These are phyloP conservation scores for Candida pseudoviswanathii DNA, from an alignment of 1,139 yeast genomes.

Conservation along the genomic window DNA sequence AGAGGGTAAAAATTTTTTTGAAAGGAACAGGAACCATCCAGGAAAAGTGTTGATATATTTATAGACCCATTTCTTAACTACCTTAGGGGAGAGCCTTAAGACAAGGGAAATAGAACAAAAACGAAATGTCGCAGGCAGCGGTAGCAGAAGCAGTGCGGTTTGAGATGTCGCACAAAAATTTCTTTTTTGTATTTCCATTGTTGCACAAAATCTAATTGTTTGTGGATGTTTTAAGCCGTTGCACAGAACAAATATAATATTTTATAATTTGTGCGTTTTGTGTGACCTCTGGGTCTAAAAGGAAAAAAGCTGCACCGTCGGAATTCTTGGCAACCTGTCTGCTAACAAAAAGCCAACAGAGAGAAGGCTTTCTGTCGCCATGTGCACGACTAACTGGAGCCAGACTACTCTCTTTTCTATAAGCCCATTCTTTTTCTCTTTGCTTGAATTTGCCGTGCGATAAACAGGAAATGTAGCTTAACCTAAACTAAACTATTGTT, in stretches of 20 bases:
- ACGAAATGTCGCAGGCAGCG: constrained; percentile 1
- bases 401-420: no score
- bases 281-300: background rate
- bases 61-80: background rate
- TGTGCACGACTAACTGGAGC: background rate
- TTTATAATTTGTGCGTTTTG: background rate
- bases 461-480: background rate
- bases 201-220: background rate
- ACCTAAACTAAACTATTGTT: background rate
- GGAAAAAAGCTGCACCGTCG: background rate
- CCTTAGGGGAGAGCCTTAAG: background rate
- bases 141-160: no score
- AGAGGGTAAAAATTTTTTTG: background rate
- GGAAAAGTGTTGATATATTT: constrained; percentile 4
- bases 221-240: background rate
- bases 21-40: background rate
- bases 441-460: background rate
- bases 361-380: background rate
- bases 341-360: no score
- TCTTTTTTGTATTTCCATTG: background rate
- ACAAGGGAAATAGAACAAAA: background rate
- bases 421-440: no score
- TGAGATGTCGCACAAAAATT: constrained; percentile 1
- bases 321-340: background rate
- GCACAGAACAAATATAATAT: background rate